Percentiles rank a stretch among this genome's conserved stretches.
Conservation (phyloP, 2,329 filamentous ascomycete genomes). For the Aspergillus sojae region DNA sequence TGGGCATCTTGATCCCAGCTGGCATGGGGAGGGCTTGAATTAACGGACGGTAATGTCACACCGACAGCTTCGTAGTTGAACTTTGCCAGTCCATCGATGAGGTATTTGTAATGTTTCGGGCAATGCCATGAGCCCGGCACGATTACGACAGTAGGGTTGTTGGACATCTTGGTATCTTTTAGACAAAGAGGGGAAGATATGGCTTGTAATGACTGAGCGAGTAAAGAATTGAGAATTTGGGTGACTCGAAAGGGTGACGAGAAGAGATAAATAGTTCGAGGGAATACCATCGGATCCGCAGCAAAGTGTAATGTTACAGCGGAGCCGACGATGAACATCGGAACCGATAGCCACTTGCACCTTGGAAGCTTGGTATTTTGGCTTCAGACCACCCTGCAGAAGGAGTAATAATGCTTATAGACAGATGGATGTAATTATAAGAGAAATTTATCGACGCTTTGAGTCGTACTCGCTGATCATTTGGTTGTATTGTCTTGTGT, state of each 20-base stretch:
- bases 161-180: conserved; percentile 17
- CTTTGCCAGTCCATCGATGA: conserved; percentile 23
- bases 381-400: neutral
- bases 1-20: conserved; percentile 32
- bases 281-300: neutral
- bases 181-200: neutral
- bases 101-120: conserved; percentile 28
- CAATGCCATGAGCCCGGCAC: conserved; percentile 35
- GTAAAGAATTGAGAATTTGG: neutral
- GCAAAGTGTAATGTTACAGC: neutral
- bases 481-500: neutral
- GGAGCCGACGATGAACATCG: neutral
- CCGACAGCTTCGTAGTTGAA: conserved; percentile 25
- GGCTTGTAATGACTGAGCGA: neutral
- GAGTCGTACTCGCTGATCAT: neutral
- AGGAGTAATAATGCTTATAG: neutral
- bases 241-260: neutral
- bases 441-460: neutral
- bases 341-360: neutral
- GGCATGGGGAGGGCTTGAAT: conserved; percentile 27
- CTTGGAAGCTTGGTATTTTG: neutral
- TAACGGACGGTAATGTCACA: conserved; percentile 27
- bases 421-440: neutral
- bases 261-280: neutral
- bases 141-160: conserved; percentile 27